phyloP scores from a whole-genome alignment of 1,284 basidiomycete species.

The Agaricales sp. region DNA sequence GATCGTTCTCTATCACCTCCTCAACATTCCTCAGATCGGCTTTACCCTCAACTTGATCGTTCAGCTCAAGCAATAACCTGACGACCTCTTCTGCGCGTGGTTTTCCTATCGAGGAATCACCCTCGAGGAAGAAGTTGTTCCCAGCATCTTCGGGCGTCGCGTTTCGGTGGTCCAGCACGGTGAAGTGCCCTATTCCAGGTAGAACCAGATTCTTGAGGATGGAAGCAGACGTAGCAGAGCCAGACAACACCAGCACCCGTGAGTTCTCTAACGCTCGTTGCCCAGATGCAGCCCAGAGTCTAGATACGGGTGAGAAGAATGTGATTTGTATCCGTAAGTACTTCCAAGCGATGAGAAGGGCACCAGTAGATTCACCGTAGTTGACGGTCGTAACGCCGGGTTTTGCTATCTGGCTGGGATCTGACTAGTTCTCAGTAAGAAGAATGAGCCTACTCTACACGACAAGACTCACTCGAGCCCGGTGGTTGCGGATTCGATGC shows the following conservation, averaged over 20 bases:
- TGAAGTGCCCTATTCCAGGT: slow-evolving; percentile 88
- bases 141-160: slow-evolving; percentile 76
- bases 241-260: slow-evolving; percentile 74
- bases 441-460: neutral
- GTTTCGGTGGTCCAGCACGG: slow-evolving; percentile 63
- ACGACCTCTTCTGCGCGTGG: slow-evolving; percentile 76
- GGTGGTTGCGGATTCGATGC: slow-evolving; percentile 41
- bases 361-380: slow-evolving; percentile 49
- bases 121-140: slow-evolving; percentile 93
- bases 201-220: slow-evolving; percentile 93
- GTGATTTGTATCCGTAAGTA: neutral
- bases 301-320: slow-evolving; percentile 19
- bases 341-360: slow-evolving; percentile 1
- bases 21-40: slow-evolving; percentile 52
- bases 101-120: slow-evolving; percentile 66
- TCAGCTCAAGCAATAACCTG: slow-evolving; percentile 75
- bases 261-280: slow-evolving; percentile 87
- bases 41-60: slow-evolving; percentile 73
- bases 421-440: slow-evolving; percentile 9
- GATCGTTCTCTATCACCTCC: slow-evolving; percentile 46
- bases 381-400: slow-evolving; percentile 86
- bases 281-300: slow-evolving; percentile 92
- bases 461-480: slow-evolving; percentile 29
- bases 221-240: slow-evolving; percentile 73
- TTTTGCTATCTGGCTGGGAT: slow-evolving; percentile 67